Evolutionary conservation across 495 filamentous ascomycete species (phyloP).

Genomic region (Hyaloscypha variabilis): DNA sequence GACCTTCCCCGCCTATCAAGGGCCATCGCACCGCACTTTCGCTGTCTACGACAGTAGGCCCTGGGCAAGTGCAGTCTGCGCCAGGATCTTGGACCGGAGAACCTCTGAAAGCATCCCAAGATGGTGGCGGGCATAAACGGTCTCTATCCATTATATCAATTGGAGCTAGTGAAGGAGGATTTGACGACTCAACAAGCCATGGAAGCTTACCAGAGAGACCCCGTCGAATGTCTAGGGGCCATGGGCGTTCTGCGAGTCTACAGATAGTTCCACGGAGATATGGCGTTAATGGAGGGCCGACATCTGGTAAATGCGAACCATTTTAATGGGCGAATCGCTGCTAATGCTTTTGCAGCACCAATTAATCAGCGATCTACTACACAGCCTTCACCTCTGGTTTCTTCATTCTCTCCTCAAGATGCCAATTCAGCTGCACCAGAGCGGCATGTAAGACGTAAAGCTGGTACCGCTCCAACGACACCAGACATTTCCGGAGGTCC

Average conservation of each 20-base stretch:
- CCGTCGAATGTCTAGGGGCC: slow-evolving; percentile 59
- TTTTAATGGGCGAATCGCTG: neutral
- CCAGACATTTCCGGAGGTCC: slow-evolving; percentile 34
- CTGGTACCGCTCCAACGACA: slow-evolving; percentile 45
- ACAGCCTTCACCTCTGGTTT: slow-evolving; percentile 31
- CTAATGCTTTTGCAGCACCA: slow-evolving; percentile 38
- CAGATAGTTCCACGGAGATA: slow-evolving; percentile 67
- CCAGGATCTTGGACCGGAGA: slow-evolving; percentile 25
- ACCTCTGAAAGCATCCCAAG: slow-evolving; percentile 10
- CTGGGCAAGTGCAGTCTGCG: slow-evolving; percentile 35
- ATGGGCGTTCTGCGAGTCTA: slow-evolving; percentile 82
- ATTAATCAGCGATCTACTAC: slow-evolving; percentile 38
- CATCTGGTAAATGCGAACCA: slow-evolving; percentile 44
- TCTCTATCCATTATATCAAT: slow-evolving; percentile 97
- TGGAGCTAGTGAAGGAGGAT: slow-evolving; percentile 62
- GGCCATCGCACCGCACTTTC: slow-evolving; percentile 63
- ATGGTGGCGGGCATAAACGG: slow-evolving; percentile 54
- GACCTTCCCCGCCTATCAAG: slow-evolving; percentile 32
- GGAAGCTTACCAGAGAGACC: slow-evolving; percentile 30
- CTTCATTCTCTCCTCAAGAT: slow-evolving; percentile 23
- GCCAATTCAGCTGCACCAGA: slow-evolving; percentile 16
- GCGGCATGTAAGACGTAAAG: slow-evolving; percentile 34
- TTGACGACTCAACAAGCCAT: slow-evolving; percentile 46
- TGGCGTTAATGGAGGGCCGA: slow-evolving; percentile 39
- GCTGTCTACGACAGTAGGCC: slow-evolving; percentile 48